Conservation (phyloP, 441 rosid genomes). For the Arabidopsis hybrid region DNA sequence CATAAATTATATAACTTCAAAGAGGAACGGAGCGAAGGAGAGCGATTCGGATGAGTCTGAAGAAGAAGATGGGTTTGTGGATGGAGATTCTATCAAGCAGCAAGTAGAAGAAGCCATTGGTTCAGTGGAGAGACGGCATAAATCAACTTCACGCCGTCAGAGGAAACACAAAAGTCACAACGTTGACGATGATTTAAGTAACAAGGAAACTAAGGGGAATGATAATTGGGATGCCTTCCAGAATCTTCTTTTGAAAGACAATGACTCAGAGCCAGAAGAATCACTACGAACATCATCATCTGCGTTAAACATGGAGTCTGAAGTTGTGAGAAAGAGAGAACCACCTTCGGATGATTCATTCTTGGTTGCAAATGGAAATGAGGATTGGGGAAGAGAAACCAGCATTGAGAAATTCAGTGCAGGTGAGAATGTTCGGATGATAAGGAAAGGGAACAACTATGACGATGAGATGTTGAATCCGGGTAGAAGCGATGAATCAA, state of each 20-base stretch:
- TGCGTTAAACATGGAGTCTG: constrained; percentile 51
- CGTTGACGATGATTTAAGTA: constrained; percentile 43
- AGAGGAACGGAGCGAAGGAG: constrained; percentile 67
- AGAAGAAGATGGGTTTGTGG: constrained; percentile 65
- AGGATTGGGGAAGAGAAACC: constrained; percentile 49
- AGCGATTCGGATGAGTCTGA: constrained; percentile 61
- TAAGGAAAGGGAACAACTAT: constrained; percentile 52
- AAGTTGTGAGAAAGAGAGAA: constrained; percentile 53
- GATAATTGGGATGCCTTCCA: constrained; percentile 89
- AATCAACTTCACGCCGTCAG: constrained; percentile 58
- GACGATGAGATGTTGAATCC: constrained; percentile 63
- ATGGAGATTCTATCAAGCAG: constrained; percentile 72
- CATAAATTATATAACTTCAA: constrained; percentile 91
- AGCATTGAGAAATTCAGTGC: constrained; percentile 52
- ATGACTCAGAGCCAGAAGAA: constrained; percentile 57
- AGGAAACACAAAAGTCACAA: constrained; percentile 55
- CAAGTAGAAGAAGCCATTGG: constrained; percentile 88
- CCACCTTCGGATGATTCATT: constrained; percentile 65
- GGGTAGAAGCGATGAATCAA: constrained; percentile 48
- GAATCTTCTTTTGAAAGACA: constrained; percentile 74
- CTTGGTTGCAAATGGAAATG: constrained; percentile 50
- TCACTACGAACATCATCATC: constrained; percentile 37
- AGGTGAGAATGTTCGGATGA: constrained; percentile 49
- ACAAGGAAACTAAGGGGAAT: constrained; percentile 52
- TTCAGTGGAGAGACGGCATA: constrained; percentile 69